Conservation (phyloP, 495 filamentous ascomycete species). For the Aspergillus nidulans region DNA sequence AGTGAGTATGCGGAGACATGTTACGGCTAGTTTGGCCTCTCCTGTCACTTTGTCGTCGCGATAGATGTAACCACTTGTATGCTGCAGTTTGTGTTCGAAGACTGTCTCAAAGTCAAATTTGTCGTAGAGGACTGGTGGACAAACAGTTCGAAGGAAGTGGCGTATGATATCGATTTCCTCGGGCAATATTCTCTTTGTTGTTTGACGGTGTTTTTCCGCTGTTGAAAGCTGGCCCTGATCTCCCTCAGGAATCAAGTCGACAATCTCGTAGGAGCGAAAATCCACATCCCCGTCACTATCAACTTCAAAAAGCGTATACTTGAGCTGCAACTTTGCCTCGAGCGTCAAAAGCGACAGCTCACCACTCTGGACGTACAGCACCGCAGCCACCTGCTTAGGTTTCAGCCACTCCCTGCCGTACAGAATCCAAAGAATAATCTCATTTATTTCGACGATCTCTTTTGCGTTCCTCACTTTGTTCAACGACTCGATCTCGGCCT, state of each 20-base stretch:
- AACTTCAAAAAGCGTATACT: conserved; percentile 32
- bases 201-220: not conserved
- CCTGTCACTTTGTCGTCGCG: conserved; percentile 21
- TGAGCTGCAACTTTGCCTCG: conserved; percentile 29
- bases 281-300: conserved; percentile 30
- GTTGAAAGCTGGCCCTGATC: not conserved
- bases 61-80: conserved; percentile 12
- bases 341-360: conserved; percentile 32
- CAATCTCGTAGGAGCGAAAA: conserved; percentile 21
- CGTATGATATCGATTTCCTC: conserved; percentile 29
- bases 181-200: conserved; percentile 7
- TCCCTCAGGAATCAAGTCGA: conserved; percentile 10
- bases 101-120: conserved; percentile 36
- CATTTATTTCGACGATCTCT: conserved; percentile 37
- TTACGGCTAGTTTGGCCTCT: conserved; percentile 25
- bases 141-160: conserved; percentile 33
- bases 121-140: conserved; percentile 26
- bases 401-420: conserved; percentile 25
- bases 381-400: conserved; percentile 17
- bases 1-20: conserved; percentile 23
- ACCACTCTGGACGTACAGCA: conserved; percentile 14
- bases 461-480: conserved; percentile 32
- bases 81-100: conserved; percentile 26
- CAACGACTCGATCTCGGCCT: conserved; percentile 28
- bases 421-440: conserved; percentile 36